Conservation (phyloP, 805 yeast species). For the Saccharomycopsis guyanensis region DNA sequence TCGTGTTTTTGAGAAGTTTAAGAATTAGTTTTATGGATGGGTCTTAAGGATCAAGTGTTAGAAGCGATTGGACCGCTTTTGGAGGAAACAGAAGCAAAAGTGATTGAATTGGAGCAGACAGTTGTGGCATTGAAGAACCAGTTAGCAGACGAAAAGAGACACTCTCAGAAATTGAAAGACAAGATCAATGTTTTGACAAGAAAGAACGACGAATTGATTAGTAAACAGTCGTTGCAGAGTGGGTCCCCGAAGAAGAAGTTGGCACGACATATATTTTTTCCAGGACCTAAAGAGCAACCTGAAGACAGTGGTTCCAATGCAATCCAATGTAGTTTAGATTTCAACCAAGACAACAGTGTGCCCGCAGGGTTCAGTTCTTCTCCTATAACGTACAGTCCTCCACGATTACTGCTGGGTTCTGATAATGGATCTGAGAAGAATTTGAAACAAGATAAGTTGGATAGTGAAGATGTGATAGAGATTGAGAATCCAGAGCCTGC, state of each 20-base stretch:
- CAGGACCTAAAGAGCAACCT: background rate
- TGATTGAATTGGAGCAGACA: background rate
- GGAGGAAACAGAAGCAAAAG: background rate
- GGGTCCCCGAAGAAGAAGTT: background rate
- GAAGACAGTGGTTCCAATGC: no score
- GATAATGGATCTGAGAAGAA: background rate
- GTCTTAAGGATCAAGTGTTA: no score
- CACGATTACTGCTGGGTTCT: no score
- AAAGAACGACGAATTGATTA: background rate
- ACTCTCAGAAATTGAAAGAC: background rate
- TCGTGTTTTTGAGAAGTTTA: no score
- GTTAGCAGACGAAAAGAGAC: background rate
- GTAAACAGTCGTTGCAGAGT: background rate
- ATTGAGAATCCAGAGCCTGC: background rate
- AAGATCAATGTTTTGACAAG: background rate
- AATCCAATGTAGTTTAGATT: constrained; percentile 2
- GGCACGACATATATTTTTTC: background rate
- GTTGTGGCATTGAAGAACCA: background rate
- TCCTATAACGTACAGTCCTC: background rate
- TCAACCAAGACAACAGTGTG: constrained; percentile 4
- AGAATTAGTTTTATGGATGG: no score
- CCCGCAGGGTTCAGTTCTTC: constrained; percentile 1
- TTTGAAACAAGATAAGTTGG: background rate
- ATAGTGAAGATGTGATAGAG: background rate
- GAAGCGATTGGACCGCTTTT: background rate